Percentiles rank a stretch among this genome's conserved stretches.
These are phyloP conservation scores for Geum urbanum DNA, from an alignment of 306 rosid species.

Conservation along the genomic window DNA sequence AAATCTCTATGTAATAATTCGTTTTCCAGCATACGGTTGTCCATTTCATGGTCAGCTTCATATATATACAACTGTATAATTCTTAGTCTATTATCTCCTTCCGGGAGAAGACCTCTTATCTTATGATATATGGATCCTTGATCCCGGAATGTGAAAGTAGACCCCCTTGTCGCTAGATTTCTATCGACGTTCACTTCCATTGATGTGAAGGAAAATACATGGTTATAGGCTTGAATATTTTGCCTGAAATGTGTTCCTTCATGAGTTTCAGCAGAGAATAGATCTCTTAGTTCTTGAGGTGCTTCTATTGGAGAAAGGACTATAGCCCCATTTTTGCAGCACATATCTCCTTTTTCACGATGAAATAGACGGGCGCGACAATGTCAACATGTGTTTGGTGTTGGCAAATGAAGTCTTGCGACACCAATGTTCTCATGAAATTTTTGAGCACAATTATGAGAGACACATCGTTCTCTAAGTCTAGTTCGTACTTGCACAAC, in stretches of 20 bases:
- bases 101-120: not conserved
- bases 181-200: not conserved
- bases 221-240: not conserved
- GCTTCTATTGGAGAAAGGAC: too few relatives aligned
- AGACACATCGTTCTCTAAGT: too few relatives aligned
- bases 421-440: too few relatives aligned
- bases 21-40: not conserved
- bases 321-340: too few relatives aligned
- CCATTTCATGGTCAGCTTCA: not conserved
- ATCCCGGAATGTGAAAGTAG: slow-evolving; percentile 1
- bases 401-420: too few relatives aligned
- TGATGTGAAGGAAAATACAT: slow-evolving; percentile 4
- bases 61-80: not conserved
- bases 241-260: not conserved
- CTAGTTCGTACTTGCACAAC: too few relatives aligned
- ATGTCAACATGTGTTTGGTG: too few relatives aligned
- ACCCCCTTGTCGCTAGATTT: not conserved
- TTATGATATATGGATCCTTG: slow-evolving; percentile 8
- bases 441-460: too few relatives aligned
- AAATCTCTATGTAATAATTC: not conserved
- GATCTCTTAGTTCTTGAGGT: too few relatives aligned
- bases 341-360: too few relatives aligned
- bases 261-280: not conserved
- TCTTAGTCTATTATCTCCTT: not conserved
- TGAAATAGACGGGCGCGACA: too few relatives aligned